These are phyloP conservation scores for Apiotrichum mycotoxinovorans DNA, from an alignment of 1,284 basidiomycete genomes.

Conservation along the genomic window DNA sequence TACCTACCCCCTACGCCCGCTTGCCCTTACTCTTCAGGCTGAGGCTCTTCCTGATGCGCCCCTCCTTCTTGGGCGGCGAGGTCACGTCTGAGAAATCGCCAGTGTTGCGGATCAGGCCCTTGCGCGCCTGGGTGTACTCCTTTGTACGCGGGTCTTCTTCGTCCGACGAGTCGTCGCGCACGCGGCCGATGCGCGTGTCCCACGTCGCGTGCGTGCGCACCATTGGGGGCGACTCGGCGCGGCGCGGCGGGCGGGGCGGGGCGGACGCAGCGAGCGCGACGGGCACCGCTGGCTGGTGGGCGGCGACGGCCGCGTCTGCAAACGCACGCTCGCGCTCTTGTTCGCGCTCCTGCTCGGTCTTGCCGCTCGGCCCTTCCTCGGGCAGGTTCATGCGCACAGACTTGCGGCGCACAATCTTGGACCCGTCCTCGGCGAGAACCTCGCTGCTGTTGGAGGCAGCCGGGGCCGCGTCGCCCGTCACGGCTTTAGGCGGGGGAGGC, in stretches of 20 bases:
- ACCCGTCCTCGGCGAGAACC: too few species aligned
- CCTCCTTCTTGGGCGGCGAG: constrained; percentile 4
- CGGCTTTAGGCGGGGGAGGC: not conserved
- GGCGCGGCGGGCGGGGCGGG: not conserved
- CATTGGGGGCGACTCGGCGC: constrained; percentile 10
- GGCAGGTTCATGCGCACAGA: constrained; percentile 38
- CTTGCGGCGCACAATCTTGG: constrained; percentile 32
- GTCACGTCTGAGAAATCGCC: constrained; percentile 1
- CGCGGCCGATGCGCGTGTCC: constrained; percentile 42
- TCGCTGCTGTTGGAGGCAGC: not conserved
- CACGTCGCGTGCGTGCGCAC: constrained; percentile 21
- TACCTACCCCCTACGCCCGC: not conserved
- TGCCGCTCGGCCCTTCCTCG: not conserved
- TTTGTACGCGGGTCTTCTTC: constrained; percentile 34
- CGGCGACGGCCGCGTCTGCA: constrained; percentile 3
- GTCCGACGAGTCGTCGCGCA: constrained; percentile 42
- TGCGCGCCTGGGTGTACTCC: constrained; percentile 37
- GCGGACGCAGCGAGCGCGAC: not conserved
- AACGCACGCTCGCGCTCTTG: constrained; percentile 3
- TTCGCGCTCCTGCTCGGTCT: constrained; percentile 5
- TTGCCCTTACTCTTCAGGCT: constrained; percentile 17
- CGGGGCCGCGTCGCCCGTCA: too few species aligned
- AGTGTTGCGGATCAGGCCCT: constrained; percentile 8
- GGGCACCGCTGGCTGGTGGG: not conserved
- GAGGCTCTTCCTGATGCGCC: not conserved